These are phyloP conservation scores for Hura crepitans DNA, from an alignment of 441 rosid genomes.

Conservation along the genomic window DNA sequence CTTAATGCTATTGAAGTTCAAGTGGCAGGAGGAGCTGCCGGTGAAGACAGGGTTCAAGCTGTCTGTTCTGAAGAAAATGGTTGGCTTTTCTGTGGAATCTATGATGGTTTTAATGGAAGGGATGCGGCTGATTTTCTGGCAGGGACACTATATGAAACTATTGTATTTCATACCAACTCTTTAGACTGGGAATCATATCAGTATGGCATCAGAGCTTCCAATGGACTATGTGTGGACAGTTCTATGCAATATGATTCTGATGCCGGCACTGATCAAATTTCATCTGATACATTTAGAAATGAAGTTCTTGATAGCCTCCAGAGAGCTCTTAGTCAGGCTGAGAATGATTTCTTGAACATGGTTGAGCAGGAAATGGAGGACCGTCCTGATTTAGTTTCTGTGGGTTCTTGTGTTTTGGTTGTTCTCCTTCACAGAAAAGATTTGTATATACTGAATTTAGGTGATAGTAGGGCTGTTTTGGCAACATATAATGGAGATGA, in stretches of 20 bases:
- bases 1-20: slow-evolving; percentile 71
- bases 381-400: slow-evolving; percentile 87
- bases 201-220: slow-evolving; percentile 25
- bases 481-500: slow-evolving; percentile 49
- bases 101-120: slow-evolving; percentile 91
- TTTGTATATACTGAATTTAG: slow-evolving; percentile 70
- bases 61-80: slow-evolving; percentile 95
- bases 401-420: slow-evolving; percentile 87
- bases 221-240: slow-evolving; percentile 26
- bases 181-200: slow-evolving; percentile 51
- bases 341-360: slow-evolving; percentile 76
- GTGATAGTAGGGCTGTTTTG: slow-evolving; percentile 91
- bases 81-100: slow-evolving; percentile 84
- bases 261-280: slow-evolving; percentile 20
- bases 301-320: slow-evolving; percentile 73
- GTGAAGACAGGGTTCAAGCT: slow-evolving; percentile 95
- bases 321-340: slow-evolving; percentile 69
- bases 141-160: slow-evolving; percentile 77
- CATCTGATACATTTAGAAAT: slow-evolving; percentile 46
- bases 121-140: slow-evolving; percentile 98
- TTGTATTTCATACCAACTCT: slow-evolving; percentile 48
- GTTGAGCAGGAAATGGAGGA: slow-evolving; percentile 97
- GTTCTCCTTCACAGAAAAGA: slow-evolving; percentile 69
- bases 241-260: slow-evolving; percentile 29
- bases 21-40: slow-evolving; percentile 97